Evolutionary conservation across 1,284 basidiomycete species (phyloP), one percentile per base, ranked within the genome.

Genomic region (Malassezia furfur): DNA sequence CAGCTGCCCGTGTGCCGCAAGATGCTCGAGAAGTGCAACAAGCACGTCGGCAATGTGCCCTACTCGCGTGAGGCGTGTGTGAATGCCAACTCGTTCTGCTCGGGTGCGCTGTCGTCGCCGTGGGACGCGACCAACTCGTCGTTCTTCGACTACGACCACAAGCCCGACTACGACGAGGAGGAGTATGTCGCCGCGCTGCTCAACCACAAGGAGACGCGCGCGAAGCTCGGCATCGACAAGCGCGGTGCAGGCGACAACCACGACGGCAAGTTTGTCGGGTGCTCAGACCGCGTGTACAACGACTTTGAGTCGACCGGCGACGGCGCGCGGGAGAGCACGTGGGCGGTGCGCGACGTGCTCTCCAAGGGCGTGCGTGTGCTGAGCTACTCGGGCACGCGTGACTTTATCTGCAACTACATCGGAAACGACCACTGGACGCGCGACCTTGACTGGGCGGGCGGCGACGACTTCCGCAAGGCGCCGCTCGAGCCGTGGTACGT

Each of bases 331-430:
- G 66, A 68, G 12, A 65, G 62, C 11, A 70, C 64, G 15, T 72
- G 68, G 68, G 67, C 69, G 11, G 69, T 74, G 1, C 12, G 47
- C 7, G 61, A 57, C 12, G 45, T 72, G 14, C 57, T 74, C 15
- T 52, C 55, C 7, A 45, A 60, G 10, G 53, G 59, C 37, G 62
- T 71, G 1, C 56, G 70, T 10, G 72, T 74, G 17, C 48, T 72
- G 12, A 58, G 60, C 17, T 73, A 73, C 56, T 62, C 59, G 15
- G 70, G 70, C 21, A 41, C 49, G 10, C 52, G 64, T 11, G 70
- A 72, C 44, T 71, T 69, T 43, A 72, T 72, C 52, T 74, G 72
- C 62, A 74, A 74, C 61, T 66, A 57, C 44, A 37, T 68, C 12
- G 72, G 70, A 25, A 70, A 67, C 48, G 58, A 57, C 10, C 48